phyloP scores from a whole-genome alignment of 2,329 filamentous ascomycete species.

The Taxawa tesnikishii region DNA sequence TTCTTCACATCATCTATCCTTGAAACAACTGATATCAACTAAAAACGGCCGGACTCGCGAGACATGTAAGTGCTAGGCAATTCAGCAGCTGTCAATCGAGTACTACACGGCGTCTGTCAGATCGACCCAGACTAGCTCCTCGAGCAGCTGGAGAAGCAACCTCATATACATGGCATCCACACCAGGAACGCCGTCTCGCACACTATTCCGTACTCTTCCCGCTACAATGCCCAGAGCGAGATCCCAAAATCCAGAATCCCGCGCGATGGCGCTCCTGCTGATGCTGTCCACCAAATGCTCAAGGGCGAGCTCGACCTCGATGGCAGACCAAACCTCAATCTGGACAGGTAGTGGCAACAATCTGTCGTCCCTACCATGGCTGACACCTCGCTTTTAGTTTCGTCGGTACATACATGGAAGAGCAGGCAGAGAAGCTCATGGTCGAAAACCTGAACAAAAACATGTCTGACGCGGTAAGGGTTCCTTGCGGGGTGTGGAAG shows the following conservation, averaged over 20 bases:
- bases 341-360: too few relatives aligned
- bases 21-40: neutral
- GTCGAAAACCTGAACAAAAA: conserved; percentile 59
- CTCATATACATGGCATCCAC: conserved; percentile 18
- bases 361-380: neutral
- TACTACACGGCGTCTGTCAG: conserved; percentile 1
- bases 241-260: conserved; percentile 51
- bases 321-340: conserved; percentile 54
- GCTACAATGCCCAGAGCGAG: conserved; percentile 42
- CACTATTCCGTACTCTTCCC: conserved; percentile 44
- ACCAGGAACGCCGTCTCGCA: conserved; percentile 34
- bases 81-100: conserved; percentile 1
- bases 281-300: conserved; percentile 52
- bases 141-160: conserved; percentile 35
- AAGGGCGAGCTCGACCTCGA: conserved; percentile 49
- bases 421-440: conserved; percentile 49
- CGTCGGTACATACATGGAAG: conserved; percentile 61
- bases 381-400: conserved; percentile 34
- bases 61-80: conserved; percentile 26
- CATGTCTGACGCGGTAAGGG: conserved; percentile 59
- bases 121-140: conserved; percentile 38
- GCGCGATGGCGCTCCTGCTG: conserved; percentile 43
- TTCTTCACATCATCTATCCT: neutral
- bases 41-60: conserved; percentile 36
- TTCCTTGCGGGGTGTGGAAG: conserved; percentile 22